These are phyloP conservation scores for Deuterostichococcus epilithicus DNA, from an alignment of 139 green algal genomes.

Conservation along the genomic window DNA sequence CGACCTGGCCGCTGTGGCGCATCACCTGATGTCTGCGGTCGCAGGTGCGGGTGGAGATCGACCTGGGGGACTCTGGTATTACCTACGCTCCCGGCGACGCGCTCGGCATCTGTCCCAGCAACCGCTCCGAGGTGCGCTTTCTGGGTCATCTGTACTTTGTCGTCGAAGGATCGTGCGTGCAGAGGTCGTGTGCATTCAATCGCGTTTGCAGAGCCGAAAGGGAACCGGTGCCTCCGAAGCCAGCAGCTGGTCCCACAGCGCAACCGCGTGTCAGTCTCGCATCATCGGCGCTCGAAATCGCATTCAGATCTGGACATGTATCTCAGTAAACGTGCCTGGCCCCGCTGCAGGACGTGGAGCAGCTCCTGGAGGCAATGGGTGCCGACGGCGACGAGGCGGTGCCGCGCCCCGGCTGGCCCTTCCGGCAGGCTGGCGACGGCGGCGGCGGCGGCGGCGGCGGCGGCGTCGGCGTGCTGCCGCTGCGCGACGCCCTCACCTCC, in stretches of 20 bases:
- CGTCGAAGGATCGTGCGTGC: too few species aligned
- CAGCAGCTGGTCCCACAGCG: background rate
- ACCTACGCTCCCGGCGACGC: conserved; percentile 79
- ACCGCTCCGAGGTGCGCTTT: conserved; percentile 46
- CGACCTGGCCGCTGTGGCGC: too few species aligned
- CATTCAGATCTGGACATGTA: too few species aligned
- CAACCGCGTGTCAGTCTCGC: too few species aligned
- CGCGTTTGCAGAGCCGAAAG: too few species aligned
- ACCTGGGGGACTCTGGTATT: conserved; percentile 68
- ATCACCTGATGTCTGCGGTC: conserved; percentile 6
- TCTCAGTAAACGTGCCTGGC: background rate
- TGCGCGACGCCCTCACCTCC: conserved; percentile 52
- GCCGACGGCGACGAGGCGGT: conserved; percentile 30
- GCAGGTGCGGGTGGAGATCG: conserved; percentile 61
- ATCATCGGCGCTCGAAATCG: too few species aligned
- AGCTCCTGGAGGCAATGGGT: conserved; percentile 55
- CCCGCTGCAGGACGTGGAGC: conserved; percentile 54
- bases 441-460: background rate
- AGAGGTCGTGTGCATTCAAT: too few species aligned
- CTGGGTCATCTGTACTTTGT: background rate
- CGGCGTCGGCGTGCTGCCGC: conserved; percentile 26
- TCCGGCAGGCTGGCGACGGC: conserved; percentile 36
- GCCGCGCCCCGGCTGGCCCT: conserved; percentile 63
- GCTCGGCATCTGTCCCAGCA: conserved; percentile 76
- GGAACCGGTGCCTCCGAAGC: too few species aligned